phyloP scores from a whole-genome alignment of 257 asterid species.

The Rubia yunnanensis region DNA sequence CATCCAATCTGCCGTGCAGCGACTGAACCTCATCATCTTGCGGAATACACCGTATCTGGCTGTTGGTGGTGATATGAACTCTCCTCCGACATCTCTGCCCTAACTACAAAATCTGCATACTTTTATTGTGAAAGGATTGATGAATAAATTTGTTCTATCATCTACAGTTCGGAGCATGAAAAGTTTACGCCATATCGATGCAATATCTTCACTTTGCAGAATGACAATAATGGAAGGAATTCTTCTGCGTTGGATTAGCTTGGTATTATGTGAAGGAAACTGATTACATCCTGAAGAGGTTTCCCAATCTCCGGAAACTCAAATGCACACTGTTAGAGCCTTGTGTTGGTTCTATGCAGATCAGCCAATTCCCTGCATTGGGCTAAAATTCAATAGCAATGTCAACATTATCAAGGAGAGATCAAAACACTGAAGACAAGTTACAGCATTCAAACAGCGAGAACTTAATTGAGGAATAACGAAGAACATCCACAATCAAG shows the following conservation, averaged over 20 bases:
- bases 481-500: neutral
- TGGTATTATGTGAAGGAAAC: conserved; percentile 2
- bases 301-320: neutral
- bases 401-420: too few relatives aligned
- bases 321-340: neutral
- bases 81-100: neutral
- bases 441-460: too few relatives aligned
- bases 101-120: neutral
- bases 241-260: neutral
- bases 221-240: neutral
- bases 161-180: neutral
- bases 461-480: neutral
- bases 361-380: neutral
- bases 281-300: neutral
- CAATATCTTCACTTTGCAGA: neutral
- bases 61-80: neutral
- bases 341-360: neutral
- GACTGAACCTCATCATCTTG: too few relatives aligned
- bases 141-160: neutral
- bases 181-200: neutral
- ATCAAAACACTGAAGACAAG: too few relatives aligned
- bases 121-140: neutral
- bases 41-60: too few relatives aligned
- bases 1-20: too few relatives aligned
- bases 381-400: neutral